These are phyloP conservation scores for Termitomyces sp. DNA, from an alignment of 768 basidiomycete species.

Conservation along the genomic window DNA sequence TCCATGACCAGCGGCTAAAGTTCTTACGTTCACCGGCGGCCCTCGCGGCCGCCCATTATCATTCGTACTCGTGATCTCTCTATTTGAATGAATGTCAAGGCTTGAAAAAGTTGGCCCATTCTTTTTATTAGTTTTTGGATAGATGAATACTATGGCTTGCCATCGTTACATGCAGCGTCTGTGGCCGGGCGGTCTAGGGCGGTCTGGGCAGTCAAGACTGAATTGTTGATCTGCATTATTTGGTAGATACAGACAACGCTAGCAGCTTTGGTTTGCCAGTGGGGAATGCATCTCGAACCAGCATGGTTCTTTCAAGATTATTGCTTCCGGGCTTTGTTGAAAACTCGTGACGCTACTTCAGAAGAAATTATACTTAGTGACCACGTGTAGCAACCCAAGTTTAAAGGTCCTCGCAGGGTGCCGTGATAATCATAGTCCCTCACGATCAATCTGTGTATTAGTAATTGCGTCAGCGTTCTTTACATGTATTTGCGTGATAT, in stretches of 20 bases:
- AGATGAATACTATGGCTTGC: background rate
- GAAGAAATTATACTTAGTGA: background rate
- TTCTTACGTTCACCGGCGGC: conserved; percentile 12
- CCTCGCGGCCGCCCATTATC: background rate
- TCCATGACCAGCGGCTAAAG: conserved; percentile 13
- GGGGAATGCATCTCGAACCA: background rate
- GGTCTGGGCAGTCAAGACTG: background rate
- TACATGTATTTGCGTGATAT: conserved; percentile 5
- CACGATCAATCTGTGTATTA: background rate
- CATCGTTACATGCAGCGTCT: background rate
- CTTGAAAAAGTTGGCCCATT: background rate
- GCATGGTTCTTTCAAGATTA: background rate
- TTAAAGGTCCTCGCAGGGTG: background rate
- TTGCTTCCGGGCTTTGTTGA: conserved; percentile 4
- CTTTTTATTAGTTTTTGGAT: background rate
- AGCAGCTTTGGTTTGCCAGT: too few species aligned
- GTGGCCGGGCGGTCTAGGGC: background rate
- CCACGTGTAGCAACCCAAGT: conserved; percentile 3
- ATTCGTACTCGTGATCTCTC: background rate
- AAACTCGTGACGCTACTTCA: conserved; percentile 6
- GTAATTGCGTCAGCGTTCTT: conserved; percentile 7
- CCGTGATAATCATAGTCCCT: conserved; percentile 7
- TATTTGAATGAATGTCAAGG: background rate
- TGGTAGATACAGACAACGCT: too few species aligned
- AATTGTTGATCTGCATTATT: background rate